Percentiles rank a stretch among this genome's conserved stretches.
phyloP scores from a whole-genome alignment of 78 protist genomes.

The Goniomonas avonlea region DNA sequence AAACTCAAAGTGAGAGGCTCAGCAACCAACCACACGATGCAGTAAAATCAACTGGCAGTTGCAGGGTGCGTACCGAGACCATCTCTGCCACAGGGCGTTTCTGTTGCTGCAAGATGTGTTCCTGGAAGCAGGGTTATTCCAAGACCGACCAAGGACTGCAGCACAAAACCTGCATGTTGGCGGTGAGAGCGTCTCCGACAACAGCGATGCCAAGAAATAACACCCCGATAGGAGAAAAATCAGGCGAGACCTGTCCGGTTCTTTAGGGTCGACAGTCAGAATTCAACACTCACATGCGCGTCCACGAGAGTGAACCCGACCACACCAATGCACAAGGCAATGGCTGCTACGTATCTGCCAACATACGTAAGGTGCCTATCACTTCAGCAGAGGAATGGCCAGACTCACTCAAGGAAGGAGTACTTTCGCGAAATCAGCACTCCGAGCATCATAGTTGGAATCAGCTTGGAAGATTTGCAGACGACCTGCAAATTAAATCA shows the following conservation, averaged over 20 bases:
- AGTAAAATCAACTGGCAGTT: neutral
- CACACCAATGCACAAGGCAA: neutral
- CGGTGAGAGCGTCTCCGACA: neutral
- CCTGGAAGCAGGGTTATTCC: neutral
- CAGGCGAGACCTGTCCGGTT: neutral
- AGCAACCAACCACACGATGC: neutral
- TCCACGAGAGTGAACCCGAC: constrained; percentile 1
- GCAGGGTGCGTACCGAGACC: neutral
- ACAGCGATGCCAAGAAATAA: neutral
- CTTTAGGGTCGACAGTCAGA: neutral
- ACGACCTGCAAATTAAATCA: neutral
- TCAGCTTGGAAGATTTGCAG: neutral
- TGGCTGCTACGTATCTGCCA: neutral
- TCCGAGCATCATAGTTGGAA: neutral
- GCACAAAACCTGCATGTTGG: neutral
- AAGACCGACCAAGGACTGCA: neutral
- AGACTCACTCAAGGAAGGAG: no score
- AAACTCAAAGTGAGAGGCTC: neutral
- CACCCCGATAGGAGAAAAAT: neutral
- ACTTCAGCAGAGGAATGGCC: no score
- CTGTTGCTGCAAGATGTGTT: neutral
- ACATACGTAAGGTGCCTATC: no score
- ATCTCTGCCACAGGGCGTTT: neutral
- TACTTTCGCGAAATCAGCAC: no score
- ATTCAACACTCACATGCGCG: neutral